These are phyloP conservation scores for Ophiocordyceps polyrhachis-furcata DNA, from an alignment of 2,329 filamentous ascomycete genomes.

Conservation along the genomic window DNA sequence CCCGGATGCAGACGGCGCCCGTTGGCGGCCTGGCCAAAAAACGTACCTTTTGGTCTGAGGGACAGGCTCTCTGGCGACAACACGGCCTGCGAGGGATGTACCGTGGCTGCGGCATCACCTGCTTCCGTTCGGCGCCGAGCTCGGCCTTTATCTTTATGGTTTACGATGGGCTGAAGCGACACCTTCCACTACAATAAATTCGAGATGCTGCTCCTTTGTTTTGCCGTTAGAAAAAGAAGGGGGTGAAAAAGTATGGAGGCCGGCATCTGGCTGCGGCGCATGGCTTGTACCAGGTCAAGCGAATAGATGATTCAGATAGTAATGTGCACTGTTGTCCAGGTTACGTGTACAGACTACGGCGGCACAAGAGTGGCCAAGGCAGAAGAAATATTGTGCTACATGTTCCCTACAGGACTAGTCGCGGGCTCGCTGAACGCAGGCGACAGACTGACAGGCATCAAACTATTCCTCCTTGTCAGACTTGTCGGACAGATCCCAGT, in stretches of 20 bases:
- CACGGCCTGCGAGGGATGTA: constrained; percentile 76
- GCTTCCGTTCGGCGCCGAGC: constrained; percentile 70
- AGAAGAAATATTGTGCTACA: background rate
- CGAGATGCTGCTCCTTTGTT: background rate
- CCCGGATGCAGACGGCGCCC: constrained; percentile 81
- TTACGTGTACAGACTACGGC: background rate
- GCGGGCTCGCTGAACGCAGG: background rate
- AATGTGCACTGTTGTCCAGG: background rate
- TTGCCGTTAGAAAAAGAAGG: background rate
- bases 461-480: constrained; percentile 5
- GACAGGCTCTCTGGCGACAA: constrained; percentile 56
- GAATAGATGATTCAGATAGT: background rate
- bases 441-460: background rate
- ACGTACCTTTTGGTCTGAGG: constrained; percentile 55
- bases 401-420: background rate
- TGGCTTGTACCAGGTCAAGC: background rate
- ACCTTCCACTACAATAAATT: constrained; percentile 33
- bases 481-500: constrained; percentile 37
- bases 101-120: constrained; percentile 86
- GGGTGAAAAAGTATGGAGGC: background rate
- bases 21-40: constrained; percentile 35
- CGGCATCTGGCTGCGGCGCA: background rate
- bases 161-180: constrained; percentile 66
- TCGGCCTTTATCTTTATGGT: constrained; percentile 98
- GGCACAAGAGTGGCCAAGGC: background rate